A percentile compares a stretch with the other conserved stretches of the same genome.
These are phyloP conservation scores for Fusarium sp. DNA, from an alignment of 2,329 filamentous ascomycete species.

Conservation along the genomic window DNA sequence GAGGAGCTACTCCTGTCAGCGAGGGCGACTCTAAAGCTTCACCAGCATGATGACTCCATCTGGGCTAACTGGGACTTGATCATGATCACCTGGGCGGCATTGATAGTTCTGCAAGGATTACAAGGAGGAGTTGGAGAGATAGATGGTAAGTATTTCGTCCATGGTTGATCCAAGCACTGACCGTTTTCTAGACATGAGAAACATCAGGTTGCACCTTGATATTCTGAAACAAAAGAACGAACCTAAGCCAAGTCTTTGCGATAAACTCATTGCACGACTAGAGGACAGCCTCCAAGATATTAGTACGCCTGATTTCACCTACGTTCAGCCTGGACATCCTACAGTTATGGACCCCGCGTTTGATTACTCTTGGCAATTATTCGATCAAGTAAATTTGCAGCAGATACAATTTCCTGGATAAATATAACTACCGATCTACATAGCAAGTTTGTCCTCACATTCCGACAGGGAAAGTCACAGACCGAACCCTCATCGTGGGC, in stretches of 20 bases:
- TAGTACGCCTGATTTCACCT: conserved; percentile 5
- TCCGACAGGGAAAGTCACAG: neutral
- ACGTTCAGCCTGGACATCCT: neutral
- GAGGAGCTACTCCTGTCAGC: conserved; percentile 9
- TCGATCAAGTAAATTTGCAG: conserved; percentile 13
- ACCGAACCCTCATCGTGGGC: neutral
- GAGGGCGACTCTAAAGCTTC: neutral
- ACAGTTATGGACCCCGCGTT: conserved; percentile 6
- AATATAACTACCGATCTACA: neutral
- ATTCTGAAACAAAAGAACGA: conserved; percentile 9
- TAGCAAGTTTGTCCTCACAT: neutral
- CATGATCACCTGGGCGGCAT: conserved; percentile 8
- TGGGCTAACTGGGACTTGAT: conserved; percentile 18
- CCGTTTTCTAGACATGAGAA: neutral
- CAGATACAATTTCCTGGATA: conserved; percentile 7
- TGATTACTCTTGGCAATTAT: conserved; percentile 13
- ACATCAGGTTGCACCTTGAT: conserved; percentile 9
- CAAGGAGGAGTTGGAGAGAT: conserved; percentile 9
- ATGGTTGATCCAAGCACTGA: neutral
- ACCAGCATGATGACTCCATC: conserved; percentile 7
- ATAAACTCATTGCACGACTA: neutral
- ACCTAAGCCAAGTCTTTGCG: conserved; percentile 5
- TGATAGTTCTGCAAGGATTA: conserved; percentile 3
- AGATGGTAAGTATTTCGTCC: neutral
- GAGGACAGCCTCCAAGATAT: conserved; percentile 12